A percentile compares a stretch with the other conserved stretches of the same genome.
Evolutionary conservation across 768 basidiomycete species (phyloP).

Genomic region (Mycena kentingensis): DNA sequence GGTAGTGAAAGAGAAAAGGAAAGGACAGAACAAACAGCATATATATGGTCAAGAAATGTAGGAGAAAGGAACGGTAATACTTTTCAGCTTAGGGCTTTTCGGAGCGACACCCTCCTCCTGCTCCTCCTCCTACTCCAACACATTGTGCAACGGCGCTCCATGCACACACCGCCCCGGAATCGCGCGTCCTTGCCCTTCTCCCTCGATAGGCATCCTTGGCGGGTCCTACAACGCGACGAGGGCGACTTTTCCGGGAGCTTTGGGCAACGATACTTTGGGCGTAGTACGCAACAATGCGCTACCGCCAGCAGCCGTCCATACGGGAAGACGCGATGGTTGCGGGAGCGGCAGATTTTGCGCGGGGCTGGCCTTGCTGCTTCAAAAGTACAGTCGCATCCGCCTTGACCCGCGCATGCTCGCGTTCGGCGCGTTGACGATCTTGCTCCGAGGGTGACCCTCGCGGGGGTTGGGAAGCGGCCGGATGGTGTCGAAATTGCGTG

Average conservation of each 20-base stretch:
- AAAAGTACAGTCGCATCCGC: conserved; percentile 33
- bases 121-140: conserved; percentile 81
- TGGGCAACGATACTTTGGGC: conserved; percentile 16
- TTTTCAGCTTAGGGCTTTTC: no score
- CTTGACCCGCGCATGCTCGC: conserved; percentile 51
- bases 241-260: conserved; percentile 27
- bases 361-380: conserved; percentile 23
- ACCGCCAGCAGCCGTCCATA: conserved; percentile 38
- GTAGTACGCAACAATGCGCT: not conserved
- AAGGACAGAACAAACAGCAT: no score
- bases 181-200: conserved; percentile 54
- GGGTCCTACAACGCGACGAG: conserved; percentile 31
- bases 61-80: no score
- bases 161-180: conserved; percentile 78
- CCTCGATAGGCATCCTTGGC: conserved; percentile 29
- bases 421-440: conserved; percentile 40
- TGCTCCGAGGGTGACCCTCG: conserved; percentile 4
- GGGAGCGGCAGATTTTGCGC: no score
- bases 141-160: conserved; percentile 85
- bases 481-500: conserved; percentile 14
- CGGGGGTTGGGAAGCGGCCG: conserved; percentile 13
- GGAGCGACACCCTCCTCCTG: no score
- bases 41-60: no score
- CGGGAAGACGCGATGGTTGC: conserved; percentile 47
- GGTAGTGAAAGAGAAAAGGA: no score